Evolutionary conservation across 2,329 filamentous ascomycete species (phyloP).

Genomic region (Epicoccum sorghinum): DNA sequence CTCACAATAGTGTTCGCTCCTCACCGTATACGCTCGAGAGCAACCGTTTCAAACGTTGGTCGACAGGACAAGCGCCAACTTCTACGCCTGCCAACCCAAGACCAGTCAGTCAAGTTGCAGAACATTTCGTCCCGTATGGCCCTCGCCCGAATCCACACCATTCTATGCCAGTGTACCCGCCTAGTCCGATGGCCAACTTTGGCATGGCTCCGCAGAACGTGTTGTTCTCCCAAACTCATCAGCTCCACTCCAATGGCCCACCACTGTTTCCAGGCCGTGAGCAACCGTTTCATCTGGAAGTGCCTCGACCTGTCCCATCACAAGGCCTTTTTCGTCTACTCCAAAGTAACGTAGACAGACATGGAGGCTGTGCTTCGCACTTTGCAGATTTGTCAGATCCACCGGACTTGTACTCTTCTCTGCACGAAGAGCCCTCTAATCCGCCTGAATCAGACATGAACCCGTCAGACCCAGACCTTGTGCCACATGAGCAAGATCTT

Average conservation of each 20-base stretch:
- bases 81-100: slow-evolving; percentile 65
- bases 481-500: slow-evolving; percentile 75
- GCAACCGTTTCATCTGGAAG: slow-evolving; percentile 60
- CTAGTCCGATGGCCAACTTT: slow-evolving; percentile 39
- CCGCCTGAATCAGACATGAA: slow-evolving; percentile 84
- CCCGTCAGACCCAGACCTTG: slow-evolving; percentile 74
- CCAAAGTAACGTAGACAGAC: slow-evolving; percentile 74
- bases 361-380: slow-evolving; percentile 66
- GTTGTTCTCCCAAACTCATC: slow-evolving; percentile 52
- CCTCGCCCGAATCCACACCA: slow-evolving; percentile 59
- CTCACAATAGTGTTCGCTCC: slow-evolving; percentile 69
- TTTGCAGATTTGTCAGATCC: slow-evolving; percentile 76
- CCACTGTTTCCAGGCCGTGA: slow-evolving; percentile 57
- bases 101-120: slow-evolving; percentile 63
- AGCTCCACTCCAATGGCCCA: slow-evolving; percentile 59
- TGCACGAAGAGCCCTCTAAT: slow-evolving; percentile 74
- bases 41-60: slow-evolving; percentile 75
- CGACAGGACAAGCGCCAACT: slow-evolving; percentile 66
- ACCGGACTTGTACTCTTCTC: slow-evolving; percentile 76
- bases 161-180: slow-evolving; percentile 47
- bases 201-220: slow-evolving; percentile 44
- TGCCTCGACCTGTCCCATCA: slow-evolving; percentile 65
- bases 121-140: slow-evolving; percentile 65
- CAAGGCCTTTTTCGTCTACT: slow-evolving; percentile 76
- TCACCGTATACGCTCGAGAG: slow-evolving; percentile 74